Evolutionary conservation across 2,329 filamentous ascomycete genomes (phyloP).

Genomic region (Cucurbitaria berberidis): DNA sequence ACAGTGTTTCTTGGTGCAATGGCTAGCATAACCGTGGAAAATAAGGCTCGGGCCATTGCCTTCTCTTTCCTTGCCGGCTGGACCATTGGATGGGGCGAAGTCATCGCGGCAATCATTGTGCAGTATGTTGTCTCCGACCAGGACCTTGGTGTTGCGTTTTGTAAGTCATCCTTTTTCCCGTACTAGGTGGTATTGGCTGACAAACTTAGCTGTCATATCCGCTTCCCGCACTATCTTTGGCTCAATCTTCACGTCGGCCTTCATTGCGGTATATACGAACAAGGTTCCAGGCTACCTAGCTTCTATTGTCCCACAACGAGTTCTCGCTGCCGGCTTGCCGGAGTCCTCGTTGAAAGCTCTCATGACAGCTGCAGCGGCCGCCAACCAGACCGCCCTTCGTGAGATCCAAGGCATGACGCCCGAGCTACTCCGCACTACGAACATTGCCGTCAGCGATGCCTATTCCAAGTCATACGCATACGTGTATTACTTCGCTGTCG

Average conservation of each 20-base stretch:
- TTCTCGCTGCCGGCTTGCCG: slow-evolving; percentile 21
- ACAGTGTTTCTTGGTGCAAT: slow-evolving; percentile 20
- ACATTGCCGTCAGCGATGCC: slow-evolving; percentile 15
- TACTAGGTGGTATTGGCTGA: neutral
- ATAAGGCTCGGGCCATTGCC: slow-evolving; percentile 14
- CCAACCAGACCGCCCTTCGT: slow-evolving; percentile 13
- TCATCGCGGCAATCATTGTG: slow-evolving; percentile 13
- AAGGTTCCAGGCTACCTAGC: slow-evolving; percentile 26
- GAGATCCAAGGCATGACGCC: slow-evolving; percentile 14
- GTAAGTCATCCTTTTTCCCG: slow-evolving; percentile 3
- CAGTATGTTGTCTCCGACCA: slow-evolving; percentile 19
- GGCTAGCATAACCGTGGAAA: slow-evolving; percentile 21
- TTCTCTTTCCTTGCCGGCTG: slow-evolving; percentile 18
- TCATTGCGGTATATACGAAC: slow-evolving; percentile 31
- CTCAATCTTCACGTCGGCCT: slow-evolving; percentile 23
- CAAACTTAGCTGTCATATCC: slow-evolving; percentile 13
- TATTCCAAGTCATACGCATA: slow-evolving; percentile 27
- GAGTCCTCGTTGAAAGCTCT: slow-evolving; percentile 18
- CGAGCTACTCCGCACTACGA: slow-evolving; percentile 18
- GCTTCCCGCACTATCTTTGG: slow-evolving; percentile 22
- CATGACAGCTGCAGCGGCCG: slow-evolving; percentile 17
- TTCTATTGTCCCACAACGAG: slow-evolving; percentile 11
- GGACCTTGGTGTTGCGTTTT: slow-evolving; percentile 21
- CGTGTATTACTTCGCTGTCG: slow-evolving; percentile 29
- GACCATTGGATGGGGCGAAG: slow-evolving; percentile 24